A percentile compares a stretch with the other conserved stretches of the same genome.
Conservation (phyloP, 768 basidiomycete genomes). For the Solioccasus polychromus region DNA sequence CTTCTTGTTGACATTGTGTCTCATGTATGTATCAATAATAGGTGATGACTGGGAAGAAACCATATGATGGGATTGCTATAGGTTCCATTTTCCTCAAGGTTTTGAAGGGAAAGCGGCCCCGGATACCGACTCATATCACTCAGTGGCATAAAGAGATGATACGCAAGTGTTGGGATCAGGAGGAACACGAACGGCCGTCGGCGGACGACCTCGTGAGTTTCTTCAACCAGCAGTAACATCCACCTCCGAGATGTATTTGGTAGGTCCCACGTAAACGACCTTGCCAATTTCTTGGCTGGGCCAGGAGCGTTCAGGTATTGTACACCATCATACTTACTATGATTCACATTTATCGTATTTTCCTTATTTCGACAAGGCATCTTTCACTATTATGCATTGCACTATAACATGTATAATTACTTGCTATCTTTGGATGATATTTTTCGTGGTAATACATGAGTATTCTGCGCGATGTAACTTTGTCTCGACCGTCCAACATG, state of each 20-base stretch:
- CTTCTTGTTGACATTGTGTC: not conserved
- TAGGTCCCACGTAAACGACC: not conserved
- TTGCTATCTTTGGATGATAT: no score
- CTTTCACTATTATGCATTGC: not conserved
- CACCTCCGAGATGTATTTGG: not conserved
- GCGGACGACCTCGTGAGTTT: constrained; percentile 6
- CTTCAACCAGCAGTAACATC: constrained; percentile 1
- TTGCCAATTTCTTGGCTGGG: not conserved
- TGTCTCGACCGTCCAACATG: no score
- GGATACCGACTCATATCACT: constrained; percentile 5
- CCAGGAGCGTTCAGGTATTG: no score
- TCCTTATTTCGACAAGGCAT: no score
- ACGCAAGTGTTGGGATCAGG: constrained; percentile 14
- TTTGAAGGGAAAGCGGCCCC: constrained; percentile 10
- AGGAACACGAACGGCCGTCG: constrained; percentile 17
- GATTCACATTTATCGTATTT: not conserved
- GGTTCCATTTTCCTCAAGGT: not conserved
- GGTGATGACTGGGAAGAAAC: constrained; percentile 21
- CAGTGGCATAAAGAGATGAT: constrained; percentile 8
- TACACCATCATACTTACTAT: no score
- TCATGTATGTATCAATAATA: constrained; percentile 12
- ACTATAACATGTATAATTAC: no score
- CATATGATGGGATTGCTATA: constrained; percentile 9
- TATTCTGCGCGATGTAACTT: no score
- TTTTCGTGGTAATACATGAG: no score